These are phyloP conservation scores for Goniomonas avonlea DNA, from an alignment of 78 protist genomes.

Conservation along the genomic window DNA sequence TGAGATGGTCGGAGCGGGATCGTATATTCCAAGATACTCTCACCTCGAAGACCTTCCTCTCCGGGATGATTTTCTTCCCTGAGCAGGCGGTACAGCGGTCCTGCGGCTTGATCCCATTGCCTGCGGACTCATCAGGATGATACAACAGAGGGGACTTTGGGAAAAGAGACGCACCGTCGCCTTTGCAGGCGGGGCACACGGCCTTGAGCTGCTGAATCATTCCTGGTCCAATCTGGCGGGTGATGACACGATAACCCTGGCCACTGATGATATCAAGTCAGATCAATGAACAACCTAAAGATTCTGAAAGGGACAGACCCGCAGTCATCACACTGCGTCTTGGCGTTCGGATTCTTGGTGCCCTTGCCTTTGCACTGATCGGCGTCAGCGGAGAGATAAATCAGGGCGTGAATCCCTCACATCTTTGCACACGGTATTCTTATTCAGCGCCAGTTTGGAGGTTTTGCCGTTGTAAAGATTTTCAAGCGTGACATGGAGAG, in stretches of 20 bases:
- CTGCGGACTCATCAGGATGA: slow-evolving; percentile 1
- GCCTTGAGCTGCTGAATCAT: slow-evolving; percentile 16
- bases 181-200: not conserved
- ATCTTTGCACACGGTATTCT: slow-evolving; percentile 63
- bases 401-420: too few relatives aligned
- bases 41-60: slow-evolving; percentile 34
- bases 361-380: too few relatives aligned
- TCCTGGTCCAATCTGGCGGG: slow-evolving; percentile 10
- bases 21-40: too few relatives aligned
- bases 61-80: not conserved
- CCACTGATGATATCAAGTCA: too few relatives aligned
- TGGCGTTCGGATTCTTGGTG: too few relatives aligned
- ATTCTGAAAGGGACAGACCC: too few relatives aligned
- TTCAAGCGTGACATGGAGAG: slow-evolving; percentile 68
- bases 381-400: too few relatives aligned
- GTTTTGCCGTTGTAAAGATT: slow-evolving; percentile 89
- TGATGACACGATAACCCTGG: slow-evolving; percentile 60
- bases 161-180: not conserved
- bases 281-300: too few relatives aligned
- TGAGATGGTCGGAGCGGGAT: not conserved
- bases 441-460: slow-evolving; percentile 66
- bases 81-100: slow-evolving; percentile 15
- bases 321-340: too few relatives aligned
- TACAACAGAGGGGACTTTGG: not conserved
- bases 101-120: slow-evolving; percentile 4